Conservation (phyloP, 177 flowering plant species). For the Vitis hybrid region DNA sequence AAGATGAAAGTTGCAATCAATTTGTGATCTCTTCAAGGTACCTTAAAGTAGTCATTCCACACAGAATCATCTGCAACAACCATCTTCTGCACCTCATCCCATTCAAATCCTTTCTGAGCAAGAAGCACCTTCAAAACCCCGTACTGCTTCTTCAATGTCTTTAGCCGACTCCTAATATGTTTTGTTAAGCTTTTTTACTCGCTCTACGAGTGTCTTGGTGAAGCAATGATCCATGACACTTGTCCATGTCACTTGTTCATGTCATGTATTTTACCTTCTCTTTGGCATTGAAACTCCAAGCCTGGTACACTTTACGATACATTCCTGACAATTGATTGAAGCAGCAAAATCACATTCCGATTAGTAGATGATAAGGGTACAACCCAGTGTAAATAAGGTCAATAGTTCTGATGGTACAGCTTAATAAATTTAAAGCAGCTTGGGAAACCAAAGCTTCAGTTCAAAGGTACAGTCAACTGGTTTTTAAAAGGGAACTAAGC, state of each 20-base stretch:
- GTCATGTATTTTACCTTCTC: constrained; percentile 11
- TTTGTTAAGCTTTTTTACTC: constrained; percentile 10
- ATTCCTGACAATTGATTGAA: constrained; percentile 6
- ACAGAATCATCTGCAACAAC: constrained; percentile 16
- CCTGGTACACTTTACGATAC: constrained; percentile 7
- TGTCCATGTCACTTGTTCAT: constrained; percentile 21
- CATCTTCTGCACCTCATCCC: constrained; percentile 20
- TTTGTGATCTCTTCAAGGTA: not conserved
- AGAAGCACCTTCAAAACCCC: constrained; percentile 18
- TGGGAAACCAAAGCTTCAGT: too few species aligned
- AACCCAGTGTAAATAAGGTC: too few species aligned
- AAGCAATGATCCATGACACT: not conserved
- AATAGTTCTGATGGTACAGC: too few species aligned
- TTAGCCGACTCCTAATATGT: constrained; percentile 16
- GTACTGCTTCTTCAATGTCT: constrained; percentile 23
- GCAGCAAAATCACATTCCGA: too few species aligned
- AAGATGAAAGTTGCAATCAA: too few species aligned
- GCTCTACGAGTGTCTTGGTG: constrained; percentile 7
- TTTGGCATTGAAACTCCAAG: constrained; percentile 11
- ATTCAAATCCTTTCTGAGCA: constrained; percentile 15
- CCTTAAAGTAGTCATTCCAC: constrained; percentile 23
- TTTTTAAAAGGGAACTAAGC: too few species aligned
- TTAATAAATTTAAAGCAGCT: too few species aligned
- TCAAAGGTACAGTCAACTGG: too few species aligned
- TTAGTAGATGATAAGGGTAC: too few species aligned